Evolutionary conservation across 2,329 filamentous ascomycete species (phyloP).

Genomic region (Cercospora sojina): DNA sequence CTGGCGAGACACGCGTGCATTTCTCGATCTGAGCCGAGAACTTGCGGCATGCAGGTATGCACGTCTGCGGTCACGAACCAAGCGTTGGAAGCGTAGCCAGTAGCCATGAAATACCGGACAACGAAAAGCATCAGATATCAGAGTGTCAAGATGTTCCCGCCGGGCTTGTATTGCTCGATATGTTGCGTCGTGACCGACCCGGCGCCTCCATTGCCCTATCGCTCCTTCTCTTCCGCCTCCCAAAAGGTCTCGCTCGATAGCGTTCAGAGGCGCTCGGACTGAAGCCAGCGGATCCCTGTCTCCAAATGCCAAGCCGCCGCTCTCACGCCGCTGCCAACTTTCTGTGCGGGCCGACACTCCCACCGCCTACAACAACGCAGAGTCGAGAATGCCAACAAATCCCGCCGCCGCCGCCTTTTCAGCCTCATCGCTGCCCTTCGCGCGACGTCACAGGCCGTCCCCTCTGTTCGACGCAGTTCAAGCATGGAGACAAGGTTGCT

Average conservation of each 20-base stretch:
- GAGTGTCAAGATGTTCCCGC: background rate
- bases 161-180: background rate
- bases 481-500: slow-evolving; percentile 1
- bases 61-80: background rate
- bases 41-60: background rate
- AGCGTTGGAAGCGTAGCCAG: background rate
- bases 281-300: background rate
- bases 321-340: background rate
- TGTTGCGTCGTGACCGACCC: background rate
- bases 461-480: background rate
- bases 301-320: background rate
- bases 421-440: background rate
- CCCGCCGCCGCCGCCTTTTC: background rate
- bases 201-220: background rate
- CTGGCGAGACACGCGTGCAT: background rate
- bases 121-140: background rate
- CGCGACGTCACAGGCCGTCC: background rate
- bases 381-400: background rate
- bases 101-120: background rate
- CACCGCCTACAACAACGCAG: slow-evolving; percentile 8
- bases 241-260: background rate
- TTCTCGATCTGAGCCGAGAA: background rate
- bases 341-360: background rate
- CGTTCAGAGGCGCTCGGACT: background rate
- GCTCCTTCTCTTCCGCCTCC: background rate